Conservation (phyloP, 148 eudicot genomes). For the Oxyria digyna region DNA sequence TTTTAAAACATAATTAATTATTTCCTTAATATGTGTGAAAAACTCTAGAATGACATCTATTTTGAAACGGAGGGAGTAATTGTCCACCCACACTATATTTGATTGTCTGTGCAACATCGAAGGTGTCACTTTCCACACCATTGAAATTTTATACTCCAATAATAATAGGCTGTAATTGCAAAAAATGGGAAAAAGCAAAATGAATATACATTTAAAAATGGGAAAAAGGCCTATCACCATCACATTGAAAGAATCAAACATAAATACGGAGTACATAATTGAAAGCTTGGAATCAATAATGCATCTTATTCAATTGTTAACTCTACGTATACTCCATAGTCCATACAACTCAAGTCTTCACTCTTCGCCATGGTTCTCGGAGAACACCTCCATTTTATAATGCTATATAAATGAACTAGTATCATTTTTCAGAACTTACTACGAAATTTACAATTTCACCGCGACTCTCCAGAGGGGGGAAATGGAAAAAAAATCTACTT, state of each 20-base stretch:
- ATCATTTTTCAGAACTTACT: too few relatives aligned
- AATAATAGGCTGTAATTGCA: background rate
- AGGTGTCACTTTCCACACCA: constrained; percentile 7
- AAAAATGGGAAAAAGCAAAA: background rate
- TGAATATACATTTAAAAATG: background rate
- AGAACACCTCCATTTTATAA: background rate
- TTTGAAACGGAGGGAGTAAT: too few relatives aligned
- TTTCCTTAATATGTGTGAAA: too few relatives aligned
- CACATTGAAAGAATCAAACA: constrained; percentile 2
- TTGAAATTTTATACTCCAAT: background rate
- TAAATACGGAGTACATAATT: too few relatives aligned
- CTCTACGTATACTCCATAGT: background rate
- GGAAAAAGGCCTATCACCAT: background rate
- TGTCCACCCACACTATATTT: too few relatives aligned
- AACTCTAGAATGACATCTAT: too few relatives aligned
- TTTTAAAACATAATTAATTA: too few relatives aligned
- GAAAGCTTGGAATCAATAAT: constrained; percentile 5
- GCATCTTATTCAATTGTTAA: background rate
- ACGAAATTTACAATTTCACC: too few relatives aligned
- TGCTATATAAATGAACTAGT: too few relatives aligned
- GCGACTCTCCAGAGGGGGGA: too few relatives aligned
- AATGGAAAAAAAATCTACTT: too few relatives aligned
- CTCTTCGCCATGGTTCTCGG: background rate
- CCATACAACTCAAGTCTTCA: background rate
- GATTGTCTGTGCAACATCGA: background rate